Conservation (phyloP, 1,284 basidiomycete genomes). For the Schizophyllum commune region DNA sequence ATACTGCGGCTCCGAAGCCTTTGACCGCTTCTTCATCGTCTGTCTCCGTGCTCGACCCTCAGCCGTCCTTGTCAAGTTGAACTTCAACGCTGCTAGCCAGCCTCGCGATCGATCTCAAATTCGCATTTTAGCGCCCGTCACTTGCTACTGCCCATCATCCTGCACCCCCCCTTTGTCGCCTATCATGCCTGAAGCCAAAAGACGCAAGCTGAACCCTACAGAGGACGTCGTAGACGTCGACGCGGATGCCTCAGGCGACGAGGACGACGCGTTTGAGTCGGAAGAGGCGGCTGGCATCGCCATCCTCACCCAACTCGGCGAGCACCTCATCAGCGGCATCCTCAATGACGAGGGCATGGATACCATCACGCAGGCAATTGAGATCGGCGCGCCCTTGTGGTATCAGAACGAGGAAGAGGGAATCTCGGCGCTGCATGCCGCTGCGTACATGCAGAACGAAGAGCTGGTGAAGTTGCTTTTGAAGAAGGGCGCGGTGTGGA, state of each 20-base stretch:
- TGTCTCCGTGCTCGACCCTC: no score
- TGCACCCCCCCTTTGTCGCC: not conserved
- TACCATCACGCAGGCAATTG: conserved; percentile 48
- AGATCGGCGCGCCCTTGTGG: conserved; percentile 83
- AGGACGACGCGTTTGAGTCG: conserved; percentile 7
- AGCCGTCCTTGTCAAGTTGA: not conserved
- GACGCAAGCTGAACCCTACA: not conserved
- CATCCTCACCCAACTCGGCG: conserved; percentile 42
- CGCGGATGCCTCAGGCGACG: not conserved
- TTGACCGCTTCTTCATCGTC: no score
- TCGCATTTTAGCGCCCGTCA: not conserved
- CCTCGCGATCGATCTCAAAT: not conserved
- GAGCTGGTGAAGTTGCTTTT: conserved; percentile 63
- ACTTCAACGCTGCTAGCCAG: not conserved
- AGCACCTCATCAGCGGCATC: conserved; percentile 50
- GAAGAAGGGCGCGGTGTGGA: conserved; percentile 87
- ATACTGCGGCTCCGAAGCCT: no score
- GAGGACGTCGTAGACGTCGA: not conserved
- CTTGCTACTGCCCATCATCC: not conserved
- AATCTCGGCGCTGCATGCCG: conserved; percentile 83
- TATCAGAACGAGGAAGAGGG: conserved; percentile 81
- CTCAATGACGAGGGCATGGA: conserved; percentile 41
- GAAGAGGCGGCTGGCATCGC: conserved; percentile 31
- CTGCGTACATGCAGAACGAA: conserved; percentile 66
- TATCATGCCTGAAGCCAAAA: not conserved